Conservation (phyloP, 805 yeast genomes). For the Peterozyma toletana region DNA sequence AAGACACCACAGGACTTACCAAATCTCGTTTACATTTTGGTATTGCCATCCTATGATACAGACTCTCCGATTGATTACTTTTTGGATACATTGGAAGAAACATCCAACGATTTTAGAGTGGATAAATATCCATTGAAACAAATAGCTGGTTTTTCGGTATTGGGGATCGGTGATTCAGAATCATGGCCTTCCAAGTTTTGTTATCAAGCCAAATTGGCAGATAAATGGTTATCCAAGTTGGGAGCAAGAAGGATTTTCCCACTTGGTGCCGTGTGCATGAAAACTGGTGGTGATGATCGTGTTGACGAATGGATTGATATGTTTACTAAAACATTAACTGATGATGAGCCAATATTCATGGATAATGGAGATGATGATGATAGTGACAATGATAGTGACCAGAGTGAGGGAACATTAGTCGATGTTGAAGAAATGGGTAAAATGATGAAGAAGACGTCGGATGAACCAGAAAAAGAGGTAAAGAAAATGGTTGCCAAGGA, state of each 20-base stretch:
- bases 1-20: slow-evolving; percentile 41
- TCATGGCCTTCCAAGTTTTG: slow-evolving; percentile 82
- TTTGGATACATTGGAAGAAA: slow-evolving; percentile 71
- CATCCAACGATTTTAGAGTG: slow-evolving; percentile 76
- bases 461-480: slow-evolving; percentile 21
- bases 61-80: slow-evolving; percentile 90
- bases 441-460: slow-evolving; percentile 26
- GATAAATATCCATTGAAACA: slow-evolving; percentile 71
- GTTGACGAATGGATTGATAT: slow-evolving; percentile 63
- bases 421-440: slow-evolving; percentile 89
- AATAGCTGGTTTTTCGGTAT: slow-evolving; percentile 73
- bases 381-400: slow-evolving; percentile 25
- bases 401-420: slow-evolving; percentile 40
- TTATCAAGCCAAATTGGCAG: slow-evolving; percentile 74
- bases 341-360: slow-evolving; percentile 62
- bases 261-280: slow-evolving; percentile 76
- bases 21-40: slow-evolving; percentile 57
- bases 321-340: slow-evolving; percentile 54
- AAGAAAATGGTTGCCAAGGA: slow-evolving; percentile 88
- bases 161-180: slow-evolving; percentile 85
- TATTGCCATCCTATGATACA: slow-evolving; percentile 85
- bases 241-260: slow-evolving; percentile 88
- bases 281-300: slow-evolving; percentile 51
- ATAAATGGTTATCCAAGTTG: slow-evolving; percentile 66
- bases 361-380: slow-evolving; percentile 15